These are phyloP conservation scores for Clonostachys rosea DNA, from an alignment of 2,329 filamentous ascomycete species.

Conservation along the genomic window DNA sequence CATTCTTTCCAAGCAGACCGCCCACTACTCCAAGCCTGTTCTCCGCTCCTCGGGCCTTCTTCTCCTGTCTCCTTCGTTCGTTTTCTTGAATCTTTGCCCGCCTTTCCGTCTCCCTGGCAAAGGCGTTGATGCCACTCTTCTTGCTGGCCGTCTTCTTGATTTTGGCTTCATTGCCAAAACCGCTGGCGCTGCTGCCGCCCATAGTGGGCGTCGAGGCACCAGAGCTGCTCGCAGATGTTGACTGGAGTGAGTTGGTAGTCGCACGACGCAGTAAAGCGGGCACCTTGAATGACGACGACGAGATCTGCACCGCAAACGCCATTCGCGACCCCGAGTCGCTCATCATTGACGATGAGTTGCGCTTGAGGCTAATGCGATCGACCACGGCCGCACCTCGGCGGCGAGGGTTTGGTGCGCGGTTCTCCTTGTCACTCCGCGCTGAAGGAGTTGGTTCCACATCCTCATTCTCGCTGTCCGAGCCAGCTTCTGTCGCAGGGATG, in stretches of 20 bases:
- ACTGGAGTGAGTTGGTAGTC: constrained; percentile 59
- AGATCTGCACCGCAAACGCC: constrained; percentile 48
- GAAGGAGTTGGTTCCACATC: constrained; percentile 29
- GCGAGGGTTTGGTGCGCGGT: constrained; percentile 27
- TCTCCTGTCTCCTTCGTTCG: constrained; percentile 54
- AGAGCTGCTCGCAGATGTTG: constrained; percentile 21
- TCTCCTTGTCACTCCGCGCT: constrained; percentile 43
- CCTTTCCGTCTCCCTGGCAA: constrained; percentile 52
- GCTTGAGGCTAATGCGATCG: constrained; percentile 70
- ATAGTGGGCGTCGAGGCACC: constrained; percentile 15
- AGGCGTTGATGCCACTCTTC: constrained; percentile 55
- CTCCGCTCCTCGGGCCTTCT: constrained; percentile 52
- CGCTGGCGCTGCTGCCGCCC: constrained; percentile 17
- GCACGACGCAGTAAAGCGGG: constrained; percentile 69
- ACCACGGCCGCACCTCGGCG: constrained; percentile 46
- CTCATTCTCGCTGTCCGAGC: constrained; percentile 26
- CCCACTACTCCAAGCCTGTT: constrained; percentile 51
- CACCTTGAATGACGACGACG: constrained; percentile 54
- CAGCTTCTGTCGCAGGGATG: constrained; percentile 35
- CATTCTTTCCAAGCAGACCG: constrained; percentile 51
- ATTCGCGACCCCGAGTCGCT: constrained; percentile 29
- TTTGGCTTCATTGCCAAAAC: constrained; percentile 44
- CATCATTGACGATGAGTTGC: constrained; percentile 30
- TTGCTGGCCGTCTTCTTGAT: constrained; percentile 57
- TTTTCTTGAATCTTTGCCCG: constrained; percentile 48